Evolutionary conservation across 768 basidiomycete genomes (phyloP).

Genomic region (Leccinum longicurvipes): DNA sequence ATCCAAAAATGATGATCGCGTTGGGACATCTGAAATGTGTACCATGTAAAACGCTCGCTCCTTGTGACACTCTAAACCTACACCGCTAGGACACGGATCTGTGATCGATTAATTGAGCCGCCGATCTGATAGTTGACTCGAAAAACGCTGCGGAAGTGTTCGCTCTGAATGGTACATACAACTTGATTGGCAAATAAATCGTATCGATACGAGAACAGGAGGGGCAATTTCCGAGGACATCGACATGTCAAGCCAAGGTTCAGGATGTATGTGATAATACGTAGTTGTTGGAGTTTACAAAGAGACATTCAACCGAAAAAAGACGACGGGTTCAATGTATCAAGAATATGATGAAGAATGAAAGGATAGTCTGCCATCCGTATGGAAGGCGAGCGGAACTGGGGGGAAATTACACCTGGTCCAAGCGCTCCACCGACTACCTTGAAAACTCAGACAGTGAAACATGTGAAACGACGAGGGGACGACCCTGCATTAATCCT

Average conservation of each 20-base stretch:
- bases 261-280: neutral
- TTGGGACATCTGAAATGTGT: neutral
- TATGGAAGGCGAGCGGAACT: neutral
- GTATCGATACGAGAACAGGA: neutral
- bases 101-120: neutral
- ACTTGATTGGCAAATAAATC: neutral
- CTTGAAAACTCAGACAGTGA: constrained; percentile 8
- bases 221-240: constrained; percentile 18
- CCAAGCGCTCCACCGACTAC: neutral
- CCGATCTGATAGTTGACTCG: constrained; percentile 1
- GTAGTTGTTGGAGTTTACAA: neutral
- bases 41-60: constrained; percentile 7
- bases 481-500: constrained; percentile 6
- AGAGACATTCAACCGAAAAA: neutral
- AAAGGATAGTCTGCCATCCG: neutral
- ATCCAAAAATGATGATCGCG: neutral
- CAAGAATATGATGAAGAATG: neutral
- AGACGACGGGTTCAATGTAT: neutral
- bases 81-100: neutral
- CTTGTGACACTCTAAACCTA: constrained; percentile 3
- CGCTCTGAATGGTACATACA: constrained; percentile 1
- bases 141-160: constrained; percentile 11
- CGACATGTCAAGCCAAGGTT: neutral
- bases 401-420: neutral
- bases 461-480: constrained; percentile 8